Base-by-base conservation (phyloP, 2,329 filamentous ascomycete genomes). In the Amphichorda felina region DNA sequence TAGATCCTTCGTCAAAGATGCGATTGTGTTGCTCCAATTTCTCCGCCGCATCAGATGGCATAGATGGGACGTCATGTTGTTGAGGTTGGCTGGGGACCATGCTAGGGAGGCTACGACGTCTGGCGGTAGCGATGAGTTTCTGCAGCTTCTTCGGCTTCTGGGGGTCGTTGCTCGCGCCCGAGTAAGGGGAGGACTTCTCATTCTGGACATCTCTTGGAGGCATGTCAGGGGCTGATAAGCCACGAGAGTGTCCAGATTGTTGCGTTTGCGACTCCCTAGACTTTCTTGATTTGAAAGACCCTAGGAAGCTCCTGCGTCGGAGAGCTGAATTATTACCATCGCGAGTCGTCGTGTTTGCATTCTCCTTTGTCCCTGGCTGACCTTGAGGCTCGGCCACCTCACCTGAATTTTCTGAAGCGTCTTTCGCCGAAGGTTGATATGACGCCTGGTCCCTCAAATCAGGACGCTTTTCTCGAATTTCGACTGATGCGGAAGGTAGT, bases 1-100 rank as follows among this genome's bases (percentile, higher is more conserved):
- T 30, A 4, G 27, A 21, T 9, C 16, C 9, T 9, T 11, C 17
- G n/a, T 30, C 18, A 15, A 30, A 35, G 5, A 29, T 21, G 7
- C 17, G 17, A 16, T n/a, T 37, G 15, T 41, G 39, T 18, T 38
- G 33, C 17, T 37, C 33, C 16, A 41, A 11, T 34, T 41, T 36
- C 25, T 34, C 34, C 24, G 33, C 33, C 5, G 34, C 34, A 18
- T 36, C 37, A 22, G 33, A 30, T 5, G 39, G 39, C 27, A 41
- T 38, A 16, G 39, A 37, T 14, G 39, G 39, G 3, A 38, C 33
- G 6, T n/a, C 24, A 4, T 15, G 10, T n/a, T 38, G 15, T 8
- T 11, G 29, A 13, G 17, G 29, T 13, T 30, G 29, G 15, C 14
- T 24, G 15, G 16, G 15, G 13, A 15, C 17, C 5, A 34, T 29